These are phyloP conservation scores for Fusarium fujikuroi DNA, from an alignment of 2,329 filamentous ascomycete genomes.

Conservation along the genomic window DNA sequence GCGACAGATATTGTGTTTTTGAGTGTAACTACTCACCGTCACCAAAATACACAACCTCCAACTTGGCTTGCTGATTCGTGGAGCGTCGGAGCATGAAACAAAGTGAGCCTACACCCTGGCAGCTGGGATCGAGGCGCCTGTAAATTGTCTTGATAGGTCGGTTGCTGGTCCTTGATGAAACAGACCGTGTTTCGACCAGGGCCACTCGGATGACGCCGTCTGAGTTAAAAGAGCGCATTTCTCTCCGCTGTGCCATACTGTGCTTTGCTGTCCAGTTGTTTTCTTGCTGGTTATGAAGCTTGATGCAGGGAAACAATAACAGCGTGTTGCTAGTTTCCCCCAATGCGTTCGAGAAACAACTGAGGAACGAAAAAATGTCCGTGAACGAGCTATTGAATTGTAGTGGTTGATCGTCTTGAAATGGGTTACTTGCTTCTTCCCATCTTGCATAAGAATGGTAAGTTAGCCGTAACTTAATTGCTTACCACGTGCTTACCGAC, in stretches of 20 bases:
- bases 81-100: slow-evolving; percentile 42
- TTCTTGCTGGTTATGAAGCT: not conserved
- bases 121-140: slow-evolving; percentile 40
- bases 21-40: slow-evolving; percentile 9
- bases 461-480: not conserved
- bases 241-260: not conserved
- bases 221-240: slow-evolving; percentile 28
- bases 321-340: not conserved
- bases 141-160: slow-evolving; percentile 42
- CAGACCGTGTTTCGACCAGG: slow-evolving; percentile 44
- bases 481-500: not conserved
- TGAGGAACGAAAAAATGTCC: not conserved
- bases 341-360: not conserved
- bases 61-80: slow-evolving; percentile 33
- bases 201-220: slow-evolving; percentile 35
- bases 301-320: not conserved
- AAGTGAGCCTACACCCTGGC: slow-evolving; percentile 42
- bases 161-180: slow-evolving; percentile 41
- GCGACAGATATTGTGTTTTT: slow-evolving; percentile 7
- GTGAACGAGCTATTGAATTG: not conserved
- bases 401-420: not conserved
- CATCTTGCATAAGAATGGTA: not conserved
- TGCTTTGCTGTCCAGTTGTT: not conserved
- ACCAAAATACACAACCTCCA: slow-evolving; percentile 6
- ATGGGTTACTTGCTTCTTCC: not conserved